Evolutionary conservation across 306 rosid species (phyloP).

Genomic region (Quercus agrifolia): DNA sequence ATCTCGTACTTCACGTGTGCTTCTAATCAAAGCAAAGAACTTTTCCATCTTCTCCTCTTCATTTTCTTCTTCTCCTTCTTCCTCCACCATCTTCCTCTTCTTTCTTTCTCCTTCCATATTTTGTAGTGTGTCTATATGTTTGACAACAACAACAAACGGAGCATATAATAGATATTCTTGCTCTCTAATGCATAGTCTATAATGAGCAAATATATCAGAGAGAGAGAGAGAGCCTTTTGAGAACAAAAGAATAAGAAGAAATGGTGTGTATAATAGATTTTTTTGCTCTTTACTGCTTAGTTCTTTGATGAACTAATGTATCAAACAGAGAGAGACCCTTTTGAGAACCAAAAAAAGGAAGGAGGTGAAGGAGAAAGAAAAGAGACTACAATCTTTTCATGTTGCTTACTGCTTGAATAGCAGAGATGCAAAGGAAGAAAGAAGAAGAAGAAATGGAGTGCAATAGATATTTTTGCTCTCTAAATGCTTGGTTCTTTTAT

Average conservation of each 20-base stretch:
- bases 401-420: background rate
- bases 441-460: too few relatives aligned
- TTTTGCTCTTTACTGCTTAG: background rate
- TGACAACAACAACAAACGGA: background rate
- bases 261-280: background rate
- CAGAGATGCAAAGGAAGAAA: background rate
- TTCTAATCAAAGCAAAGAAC: constrained; percentile 70
- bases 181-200: background rate
- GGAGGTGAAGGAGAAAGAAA: background rate
- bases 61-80: constrained; percentile 25
- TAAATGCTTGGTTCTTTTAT: too few relatives aligned
- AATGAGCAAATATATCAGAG: background rate
- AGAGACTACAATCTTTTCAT: background rate
- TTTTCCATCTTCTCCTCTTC: constrained; percentile 62
- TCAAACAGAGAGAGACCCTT: background rate
- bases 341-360: too few relatives aligned
- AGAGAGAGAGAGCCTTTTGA: background rate
- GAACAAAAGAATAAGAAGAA: too few relatives aligned
- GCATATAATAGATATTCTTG: background rate
- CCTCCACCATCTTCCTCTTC: constrained; percentile 51
- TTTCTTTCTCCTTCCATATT: constrained; percentile 55
- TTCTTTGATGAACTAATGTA: background rate
- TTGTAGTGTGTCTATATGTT: background rate
- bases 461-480: too few relatives aligned
- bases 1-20: constrained; percentile 50